Evolutionary conservation across 23 red algal species (phyloP), one percentile per base, ranked within the genome.

Genomic region (Rhodosorus marinus): DNA sequence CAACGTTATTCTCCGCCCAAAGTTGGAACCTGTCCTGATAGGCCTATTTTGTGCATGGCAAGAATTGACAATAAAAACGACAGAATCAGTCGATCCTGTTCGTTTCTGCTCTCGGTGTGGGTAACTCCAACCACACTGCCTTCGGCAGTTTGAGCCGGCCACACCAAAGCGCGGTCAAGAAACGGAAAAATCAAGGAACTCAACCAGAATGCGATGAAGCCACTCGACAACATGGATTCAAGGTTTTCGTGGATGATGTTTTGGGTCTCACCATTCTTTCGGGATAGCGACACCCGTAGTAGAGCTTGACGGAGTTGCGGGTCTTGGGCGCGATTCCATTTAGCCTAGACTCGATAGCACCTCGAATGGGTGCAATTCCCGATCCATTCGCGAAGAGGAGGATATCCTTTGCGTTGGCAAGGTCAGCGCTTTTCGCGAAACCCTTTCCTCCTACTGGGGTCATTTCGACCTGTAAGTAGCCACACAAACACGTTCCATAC

Each of bases 351-450:
- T 92, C 83, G 43, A 92, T 80, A 2, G 60, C 72, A 24, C 74
- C 83, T 1, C 83, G 83, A 29, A 92, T 92, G 20, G 83, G 83
- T 8, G 83, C 83, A 67, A 92, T 81, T 4, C 83, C 83, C 26
- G 60, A 56, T 3, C 83, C 83, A 14, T 74, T 92, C 6, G 83
- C 83, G 46, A 92, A 81, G 20, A 80, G 49, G 38, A 92, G 51
- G 29, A 92, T 55, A 32, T 92, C 72, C 14, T 38, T 53, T 43
- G 54, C 46, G 19, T 49, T 54, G 20, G 54, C 14, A 9, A 82
- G 66, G 47, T 57, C 61, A 0, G 56, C 34, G 11, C 17, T 43
- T 43, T 69, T 65, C 23, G 56, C 29, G 50, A 84, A 84, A 20
- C 79, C 79, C 48, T 84, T 84, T 0, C 79, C 79, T 49, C 47